phyloP scores from a whole-genome alignment of 2,329 filamentous ascomycete species.

The Cordyceps sp. region DNA sequence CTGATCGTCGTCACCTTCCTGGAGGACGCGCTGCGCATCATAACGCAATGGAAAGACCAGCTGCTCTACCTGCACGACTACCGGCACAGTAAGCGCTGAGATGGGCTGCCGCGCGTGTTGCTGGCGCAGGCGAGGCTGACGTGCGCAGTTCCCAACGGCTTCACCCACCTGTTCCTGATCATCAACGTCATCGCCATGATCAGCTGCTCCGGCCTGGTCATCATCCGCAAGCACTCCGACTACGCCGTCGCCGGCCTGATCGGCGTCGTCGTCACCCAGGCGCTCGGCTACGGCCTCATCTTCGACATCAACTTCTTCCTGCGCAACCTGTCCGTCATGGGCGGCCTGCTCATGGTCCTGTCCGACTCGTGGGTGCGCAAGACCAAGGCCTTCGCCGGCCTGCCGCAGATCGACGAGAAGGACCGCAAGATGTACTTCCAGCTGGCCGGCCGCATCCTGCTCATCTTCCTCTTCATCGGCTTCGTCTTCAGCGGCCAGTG shows the following conservation, averaged over 20 bases:
- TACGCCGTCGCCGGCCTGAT: conserved; percentile 84
- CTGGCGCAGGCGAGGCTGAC: too few species aligned
- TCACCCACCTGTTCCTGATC: conserved; percentile 88
- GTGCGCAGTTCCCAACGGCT: conserved; percentile 59
- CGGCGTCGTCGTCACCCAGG: conserved; percentile 80
- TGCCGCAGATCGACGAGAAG: conserved; percentile 93
- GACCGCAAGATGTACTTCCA: conserved; percentile 99
- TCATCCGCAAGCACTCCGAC: conserved; percentile 81
- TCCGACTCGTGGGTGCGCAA: conserved; percentile 98
- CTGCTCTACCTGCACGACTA: conserved; percentile 85
- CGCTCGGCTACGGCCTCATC: conserved; percentile 90
- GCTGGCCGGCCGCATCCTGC: conserved; percentile 81
- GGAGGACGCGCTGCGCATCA: conserved; percentile 87
- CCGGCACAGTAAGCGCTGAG: conserved; percentile 57
- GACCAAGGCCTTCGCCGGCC: conserved; percentile 86
- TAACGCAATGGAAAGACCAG: conserved; percentile 96
- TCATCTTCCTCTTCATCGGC: conserved; percentile 95
- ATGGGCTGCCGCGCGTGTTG: not conserved
- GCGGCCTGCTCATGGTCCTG: conserved; percentile 91
- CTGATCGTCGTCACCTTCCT: conserved; percentile 97
- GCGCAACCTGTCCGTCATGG: conserved; percentile 93
- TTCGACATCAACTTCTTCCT: conserved; percentile 99
- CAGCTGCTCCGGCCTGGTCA: conserved; percentile 68
- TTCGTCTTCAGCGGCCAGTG: conserved; percentile 93
- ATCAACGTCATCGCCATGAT: conserved; percentile 82